These are phyloP conservation scores for Epithele typhae DNA, from an alignment of 768 basidiomycete species.

Conservation along the genomic window DNA sequence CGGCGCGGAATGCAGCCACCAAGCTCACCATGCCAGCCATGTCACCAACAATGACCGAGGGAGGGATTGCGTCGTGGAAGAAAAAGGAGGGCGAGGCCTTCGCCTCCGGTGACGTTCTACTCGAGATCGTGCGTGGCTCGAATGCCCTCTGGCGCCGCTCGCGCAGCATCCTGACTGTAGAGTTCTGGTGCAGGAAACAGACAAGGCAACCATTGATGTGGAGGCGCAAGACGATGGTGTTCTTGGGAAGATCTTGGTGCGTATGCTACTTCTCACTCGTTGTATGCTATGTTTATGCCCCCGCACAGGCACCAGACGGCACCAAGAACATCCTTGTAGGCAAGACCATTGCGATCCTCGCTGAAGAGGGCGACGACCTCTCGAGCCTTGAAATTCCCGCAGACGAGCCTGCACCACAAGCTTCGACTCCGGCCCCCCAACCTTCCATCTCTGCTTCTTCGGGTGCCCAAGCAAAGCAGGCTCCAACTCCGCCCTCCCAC, in stretches of 20 bases:
- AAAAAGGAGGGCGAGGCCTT: conserved; percentile 81
- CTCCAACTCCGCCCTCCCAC: conserved; percentile 11
- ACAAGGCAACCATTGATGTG: conserved; percentile 96
- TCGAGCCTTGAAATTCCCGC: conserved; percentile 70
- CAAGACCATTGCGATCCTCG: conserved; percentile 84
- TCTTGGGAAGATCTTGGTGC: conserved; percentile 87
- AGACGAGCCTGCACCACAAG: conserved; percentile 29
- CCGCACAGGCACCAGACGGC: conserved; percentile 62
- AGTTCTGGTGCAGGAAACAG: conserved; percentile 63
- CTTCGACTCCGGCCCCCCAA: conserved; percentile 16
- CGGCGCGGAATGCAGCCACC: conserved; percentile 55
- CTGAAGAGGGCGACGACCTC: conserved; percentile 95
- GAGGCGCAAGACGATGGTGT: conserved; percentile 98
- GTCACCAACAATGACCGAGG: conserved; percentile 97
- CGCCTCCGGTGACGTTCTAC: conserved; percentile 73
- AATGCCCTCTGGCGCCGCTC: not conserved
- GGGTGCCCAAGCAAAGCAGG: conserved; percentile 8
- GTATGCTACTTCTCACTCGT: not conserved
- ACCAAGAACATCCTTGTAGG: conserved; percentile 85
- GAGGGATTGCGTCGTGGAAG: conserved; percentile 90
- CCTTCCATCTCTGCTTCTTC: conserved; percentile 17
- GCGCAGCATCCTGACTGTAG: no score
- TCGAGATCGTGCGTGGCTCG: conserved; percentile 74
- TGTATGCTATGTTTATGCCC: not conserved
- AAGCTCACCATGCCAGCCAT: conserved; percentile 92